Base-by-base conservation (phyloP, 345 rosid genomes). In the Lumnitzera littorea region DNA sequence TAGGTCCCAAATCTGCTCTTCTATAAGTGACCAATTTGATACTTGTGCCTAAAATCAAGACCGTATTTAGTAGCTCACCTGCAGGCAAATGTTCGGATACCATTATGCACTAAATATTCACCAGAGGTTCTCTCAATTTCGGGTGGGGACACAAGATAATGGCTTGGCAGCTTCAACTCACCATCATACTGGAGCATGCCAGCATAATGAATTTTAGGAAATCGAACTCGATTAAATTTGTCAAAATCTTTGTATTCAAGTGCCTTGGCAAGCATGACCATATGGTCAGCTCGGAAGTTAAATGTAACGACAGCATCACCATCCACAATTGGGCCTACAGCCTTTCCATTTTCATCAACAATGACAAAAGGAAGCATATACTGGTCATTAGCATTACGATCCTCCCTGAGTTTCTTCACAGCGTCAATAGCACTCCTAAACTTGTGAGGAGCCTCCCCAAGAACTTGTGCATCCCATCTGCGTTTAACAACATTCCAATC, bases 391-490 rank as follows among this genome's bases (percentile, higher is more conserved):
- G 90, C 87, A 11, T 88, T 84, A 66, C 83, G 76, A 0, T 62
- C 81, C 65, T 71, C 78, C 78, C 99, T 84, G 69, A 94, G 62
- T 53, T 76, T 88, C 83, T 86, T 86, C 51, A 90, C 82, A 17
- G 99, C 99, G 72, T 94, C 97, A 67, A 90, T 73, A 11, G 97
- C 89, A 73, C 51, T 82, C 49, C 43, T 83, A 59, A 94, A 90
- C 73, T 90, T 87, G 80, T 90, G 57, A 2, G 95, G 99, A 56
- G 99, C 97, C 82, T 90, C 96, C 14, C 98, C 99, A 46, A 94
- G 96, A 75, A 94, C 96, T 66, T 94, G 99, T 61, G 99, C 99
- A 73, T 94, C 96, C 99, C 99, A 94, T 53, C 99, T 97, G 58
- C 97, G 77, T 62, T 94, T 94, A n/a, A 90, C 91, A 58, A 94